Conservation (phyloP, 805 yeast genomes). For the Blastobotrys terrestris region DNA sequence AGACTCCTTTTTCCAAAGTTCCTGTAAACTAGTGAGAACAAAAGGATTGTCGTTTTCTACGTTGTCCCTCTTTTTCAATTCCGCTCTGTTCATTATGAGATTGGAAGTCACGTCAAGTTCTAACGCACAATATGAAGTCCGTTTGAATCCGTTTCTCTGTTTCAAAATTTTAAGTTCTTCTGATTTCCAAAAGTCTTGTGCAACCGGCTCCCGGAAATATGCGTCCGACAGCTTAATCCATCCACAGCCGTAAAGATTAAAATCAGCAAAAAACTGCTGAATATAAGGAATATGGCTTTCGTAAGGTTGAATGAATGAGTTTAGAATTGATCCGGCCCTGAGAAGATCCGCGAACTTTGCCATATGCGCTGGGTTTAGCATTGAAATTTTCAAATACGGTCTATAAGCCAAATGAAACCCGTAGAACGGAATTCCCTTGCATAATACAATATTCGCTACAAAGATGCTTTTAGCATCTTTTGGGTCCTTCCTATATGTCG, state of each 20-base stretch:
- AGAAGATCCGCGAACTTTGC: constrained; percentile 49
- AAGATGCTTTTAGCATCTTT: constrained; percentile 16
- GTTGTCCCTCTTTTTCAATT: constrained; percentile 14
- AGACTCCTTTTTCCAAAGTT: constrained; percentile 49
- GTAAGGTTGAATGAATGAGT: constrained; percentile 42
- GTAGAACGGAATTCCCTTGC: constrained; percentile 76
- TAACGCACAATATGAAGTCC: constrained; percentile 29
- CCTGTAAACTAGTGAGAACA: constrained; percentile 33
- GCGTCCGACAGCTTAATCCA: constrained; percentile 48
- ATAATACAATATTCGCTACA: constrained; percentile 37
- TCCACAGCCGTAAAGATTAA: constrained; percentile 76
- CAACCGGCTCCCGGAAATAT: constrained; percentile 14
- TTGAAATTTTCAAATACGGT: constrained; percentile 60
- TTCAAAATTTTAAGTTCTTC: neutral
- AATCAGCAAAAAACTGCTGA: constrained; percentile 76
- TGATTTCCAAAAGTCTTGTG: constrained; percentile 3
- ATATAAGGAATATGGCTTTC: constrained; percentile 78
- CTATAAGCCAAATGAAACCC: constrained; percentile 68
- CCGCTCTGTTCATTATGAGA: constrained; percentile 52
- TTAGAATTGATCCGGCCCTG: constrained; percentile 39
- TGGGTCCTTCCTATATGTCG: constrained; percentile 21
- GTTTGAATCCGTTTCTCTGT: neutral
- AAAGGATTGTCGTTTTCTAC: constrained; percentile 36
- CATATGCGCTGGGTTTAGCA: constrained; percentile 56
- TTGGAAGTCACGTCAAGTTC: constrained; percentile 67